These are phyloP conservation scores for Xylariaceae sp. DNA, from an alignment of 2,329 filamentous ascomycete genomes.

Conservation along the genomic window DNA sequence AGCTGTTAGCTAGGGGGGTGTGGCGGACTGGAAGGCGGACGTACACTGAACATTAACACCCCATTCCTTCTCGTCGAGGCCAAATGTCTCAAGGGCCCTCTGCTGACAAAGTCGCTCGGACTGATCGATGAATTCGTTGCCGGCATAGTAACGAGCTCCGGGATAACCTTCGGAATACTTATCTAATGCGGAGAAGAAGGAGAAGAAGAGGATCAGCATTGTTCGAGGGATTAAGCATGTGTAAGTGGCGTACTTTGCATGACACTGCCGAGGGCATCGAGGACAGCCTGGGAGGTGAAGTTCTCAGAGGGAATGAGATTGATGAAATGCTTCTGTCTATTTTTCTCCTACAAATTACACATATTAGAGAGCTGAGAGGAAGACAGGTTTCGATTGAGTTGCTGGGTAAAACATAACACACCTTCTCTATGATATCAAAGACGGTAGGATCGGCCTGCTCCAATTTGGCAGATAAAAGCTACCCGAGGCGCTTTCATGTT, in stretches of 20 bases:
- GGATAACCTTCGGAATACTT: slow-evolving; percentile 99
- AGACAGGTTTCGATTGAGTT: background rate
- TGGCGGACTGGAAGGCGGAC: slow-evolving; percentile 26
- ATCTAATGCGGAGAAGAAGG: too few species aligned
- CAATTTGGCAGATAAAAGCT: slow-evolving; percentile 78
- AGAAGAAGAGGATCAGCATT: too few species aligned
- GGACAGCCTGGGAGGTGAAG: slow-evolving; percentile 88
- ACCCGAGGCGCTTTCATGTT: slow-evolving; percentile 10
- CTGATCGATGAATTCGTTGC: slow-evolving; percentile 93
- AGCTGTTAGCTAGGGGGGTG: slow-evolving; percentile 6
- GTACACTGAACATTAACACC: slow-evolving; percentile 91
- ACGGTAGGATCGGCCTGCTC: slow-evolving; percentile 82
- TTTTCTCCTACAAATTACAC: slow-evolving; percentile 70
- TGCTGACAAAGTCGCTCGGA: slow-evolving; percentile 86
- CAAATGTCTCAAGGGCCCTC: slow-evolving; percentile 83
- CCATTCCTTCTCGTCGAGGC: slow-evolving; percentile 81
- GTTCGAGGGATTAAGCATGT: too few species aligned
- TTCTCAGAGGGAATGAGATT: slow-evolving; percentile 96
- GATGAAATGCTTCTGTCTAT: slow-evolving; percentile 95
- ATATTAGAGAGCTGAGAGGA: slow-evolving; percentile 6
- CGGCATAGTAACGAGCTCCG: slow-evolving; percentile 92
- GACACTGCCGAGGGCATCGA: slow-evolving; percentile 86
- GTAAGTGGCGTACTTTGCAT: slow-evolving; percentile 91
- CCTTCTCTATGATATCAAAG: slow-evolving; percentile 87
- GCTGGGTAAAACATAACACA: slow-evolving; percentile 34